Base-by-base conservation (phyloP, 2,329 filamentous ascomycete species). In the Xylaria sp. region DNA sequence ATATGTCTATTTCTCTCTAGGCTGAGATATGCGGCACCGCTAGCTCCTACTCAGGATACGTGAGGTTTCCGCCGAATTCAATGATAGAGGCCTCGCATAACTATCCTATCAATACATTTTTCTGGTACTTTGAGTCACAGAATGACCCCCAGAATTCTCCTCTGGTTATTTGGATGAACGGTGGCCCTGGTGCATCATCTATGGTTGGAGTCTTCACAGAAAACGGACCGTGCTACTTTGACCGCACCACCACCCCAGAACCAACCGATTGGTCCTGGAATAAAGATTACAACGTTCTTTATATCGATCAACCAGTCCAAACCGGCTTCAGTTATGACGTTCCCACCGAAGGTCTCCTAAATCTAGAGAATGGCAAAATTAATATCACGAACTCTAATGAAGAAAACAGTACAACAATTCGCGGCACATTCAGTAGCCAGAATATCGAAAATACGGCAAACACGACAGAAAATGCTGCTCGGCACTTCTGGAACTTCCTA, bases 91-190 rank as follows among this genome's bases (percentile, higher is more conserved):
- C 47, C 27, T n/a, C 47, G 30, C 56, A 59, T 59, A 39, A 59
- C 56, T 59, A 59, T 27, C 56, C 56, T 19, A 34, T 59, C 47
- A 39, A 59, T 24, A 59, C 56, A 48, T 59, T 59, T 39, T 48
- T 59, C 32, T 59, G 56, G 56, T 59, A 59, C 56, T 59, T 59
- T 24, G 8, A 32, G 9, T 59, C 56, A 24, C 56, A 48, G 32
- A 48, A 9, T 6, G 24, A 48, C 24, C 5, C 42, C 34, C 21
- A 48, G 9, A 59, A 59, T 48, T 24, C 56, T 59, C 56, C 56
- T 27, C 24, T 59, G 24, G 47, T 59, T 34, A 48, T 59, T 48
- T 50, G 47, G 47, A 50, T 50, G 19, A 50, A 50, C 19, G 47
- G 47, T 9, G 47, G 47, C 14, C 47, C 47, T 12, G 47, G 47